Conservation (phyloP, 768 basidiomycete species). For the Antrodiella citrinella region DNA sequence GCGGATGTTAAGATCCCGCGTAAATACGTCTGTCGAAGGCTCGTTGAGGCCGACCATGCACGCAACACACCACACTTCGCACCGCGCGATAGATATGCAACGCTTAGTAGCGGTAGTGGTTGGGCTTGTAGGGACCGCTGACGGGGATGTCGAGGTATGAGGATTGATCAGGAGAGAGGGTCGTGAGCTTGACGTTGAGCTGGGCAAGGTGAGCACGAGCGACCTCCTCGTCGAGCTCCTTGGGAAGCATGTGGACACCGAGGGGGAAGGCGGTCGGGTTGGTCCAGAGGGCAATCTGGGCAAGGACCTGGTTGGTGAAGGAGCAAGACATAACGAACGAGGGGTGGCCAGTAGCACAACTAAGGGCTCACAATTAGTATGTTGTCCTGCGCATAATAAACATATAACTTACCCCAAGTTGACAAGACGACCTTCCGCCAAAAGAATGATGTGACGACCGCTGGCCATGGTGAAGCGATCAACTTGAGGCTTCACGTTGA, state of each 20-base stretch:
- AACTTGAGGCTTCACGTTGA: slow-evolving; percentile 98
- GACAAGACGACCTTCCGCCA: slow-evolving; percentile 98
- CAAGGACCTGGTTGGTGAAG: slow-evolving; percentile 96
- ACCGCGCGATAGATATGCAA: slow-evolving; percentile 7
- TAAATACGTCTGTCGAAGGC: slow-evolving; percentile 24
- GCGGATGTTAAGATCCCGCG: slow-evolving; percentile 26
- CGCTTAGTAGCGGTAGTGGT: slow-evolving; percentile 58
- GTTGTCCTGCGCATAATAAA: background rate
- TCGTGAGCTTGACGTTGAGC: slow-evolving; percentile 91
- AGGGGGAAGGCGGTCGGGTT: slow-evolving; percentile 87
- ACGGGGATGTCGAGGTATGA: slow-evolving; percentile 87
- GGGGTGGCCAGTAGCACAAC: slow-evolving; percentile 96
- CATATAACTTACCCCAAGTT: slow-evolving; percentile 72
- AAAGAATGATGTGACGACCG: slow-evolving; percentile 93
- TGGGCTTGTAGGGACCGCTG: slow-evolving; percentile 71
- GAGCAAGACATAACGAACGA: slow-evolving; percentile 99
- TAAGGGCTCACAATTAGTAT: slow-evolving; percentile 21
- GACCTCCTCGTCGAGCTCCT: slow-evolving; percentile 98
- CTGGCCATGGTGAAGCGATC: slow-evolving; percentile 91
- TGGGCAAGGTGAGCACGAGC: slow-evolving; percentile 90
- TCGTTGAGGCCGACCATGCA: slow-evolving; percentile 46
- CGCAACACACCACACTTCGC: slow-evolving; percentile 9
- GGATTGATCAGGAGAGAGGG: slow-evolving; percentile 64
- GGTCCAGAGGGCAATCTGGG: slow-evolving; percentile 97
- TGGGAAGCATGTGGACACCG: slow-evolving; percentile 97